These are phyloP conservation scores for Hymenoscyphus occultus DNA, from an alignment of 2,329 filamentous ascomycete species.

Conservation along the genomic window DNA sequence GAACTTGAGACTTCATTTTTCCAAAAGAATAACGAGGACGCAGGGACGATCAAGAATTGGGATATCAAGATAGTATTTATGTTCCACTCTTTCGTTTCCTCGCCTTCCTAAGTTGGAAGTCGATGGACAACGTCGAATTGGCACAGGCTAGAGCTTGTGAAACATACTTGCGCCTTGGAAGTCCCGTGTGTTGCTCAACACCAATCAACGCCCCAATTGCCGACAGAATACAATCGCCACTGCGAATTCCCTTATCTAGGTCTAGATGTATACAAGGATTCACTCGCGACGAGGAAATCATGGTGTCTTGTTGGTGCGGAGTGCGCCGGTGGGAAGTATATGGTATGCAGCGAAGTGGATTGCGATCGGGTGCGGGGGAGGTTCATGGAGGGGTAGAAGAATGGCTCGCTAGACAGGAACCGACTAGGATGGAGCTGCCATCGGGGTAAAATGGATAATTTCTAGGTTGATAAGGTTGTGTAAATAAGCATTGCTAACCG, in stretches of 20 bases:
- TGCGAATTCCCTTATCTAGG: constrained; percentile 8
- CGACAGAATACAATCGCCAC: background rate
- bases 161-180: constrained; percentile 12
- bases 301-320: background rate
- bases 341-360: constrained; percentile 5
- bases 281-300: background rate
- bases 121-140: background rate
- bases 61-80: background rate
- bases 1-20: constrained; percentile 11
- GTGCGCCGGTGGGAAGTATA: background rate
- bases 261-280: background rate
- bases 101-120: background rate
- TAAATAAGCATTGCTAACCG: background rate
- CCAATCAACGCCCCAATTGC: constrained; percentile 2
- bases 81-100: background rate
- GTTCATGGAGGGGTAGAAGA: background rate
- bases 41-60: background rate
- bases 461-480: background rate
- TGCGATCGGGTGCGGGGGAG: constrained; percentile 8
- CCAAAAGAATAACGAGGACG: background rate
- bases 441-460: constrained; percentile 8
- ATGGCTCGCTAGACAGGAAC: background rate
- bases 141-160: background rate
- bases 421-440: background rate
- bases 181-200: background rate